phyloP scores from a whole-genome alignment of 305 asterid species.

The Lippia alba region DNA sequence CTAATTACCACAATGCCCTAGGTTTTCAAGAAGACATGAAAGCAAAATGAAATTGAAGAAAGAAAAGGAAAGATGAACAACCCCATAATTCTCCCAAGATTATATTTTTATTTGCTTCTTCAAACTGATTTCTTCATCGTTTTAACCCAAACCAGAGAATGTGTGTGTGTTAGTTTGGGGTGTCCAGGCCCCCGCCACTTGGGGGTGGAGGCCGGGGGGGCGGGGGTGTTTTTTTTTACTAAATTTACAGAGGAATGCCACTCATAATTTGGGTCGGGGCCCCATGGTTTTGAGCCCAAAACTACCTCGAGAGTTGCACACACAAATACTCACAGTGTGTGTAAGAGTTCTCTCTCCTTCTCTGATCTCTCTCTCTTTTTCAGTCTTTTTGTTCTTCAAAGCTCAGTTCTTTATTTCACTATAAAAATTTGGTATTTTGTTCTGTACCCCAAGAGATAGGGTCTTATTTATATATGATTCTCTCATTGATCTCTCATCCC shows the following conservation, averaged over 20 bases:
- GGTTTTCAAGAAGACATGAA: background rate
- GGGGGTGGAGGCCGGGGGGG: background rate
- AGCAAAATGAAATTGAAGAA: background rate
- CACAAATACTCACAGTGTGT: conserved; percentile 24
- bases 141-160: conserved; percentile 11
- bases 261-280: conserved; percentile 46
- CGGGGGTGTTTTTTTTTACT: conserved; percentile 2
- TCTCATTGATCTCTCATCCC: conserved; percentile 35
- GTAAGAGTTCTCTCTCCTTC: background rate
- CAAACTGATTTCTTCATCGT: background rate
- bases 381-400: conserved; percentile 26
- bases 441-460: conserved; percentile 38
- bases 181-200: conserved; percentile 36
- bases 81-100: conserved; percentile 5
- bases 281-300: conserved; percentile 46
- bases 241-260: conserved; percentile 34
- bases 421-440: conserved; percentile 55
- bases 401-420: conserved; percentile 50
- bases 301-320: conserved; percentile 38
- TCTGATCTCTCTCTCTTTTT: background rate
- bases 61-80: conserved; percentile 1
- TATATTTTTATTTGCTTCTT: background rate
- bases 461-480: conserved; percentile 32
- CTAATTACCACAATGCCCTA: background rate
- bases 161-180: background rate